phyloP scores from a whole-genome alignment of 2,329 filamentous ascomycete species.

The Lecanoromycetidae sp. region DNA sequence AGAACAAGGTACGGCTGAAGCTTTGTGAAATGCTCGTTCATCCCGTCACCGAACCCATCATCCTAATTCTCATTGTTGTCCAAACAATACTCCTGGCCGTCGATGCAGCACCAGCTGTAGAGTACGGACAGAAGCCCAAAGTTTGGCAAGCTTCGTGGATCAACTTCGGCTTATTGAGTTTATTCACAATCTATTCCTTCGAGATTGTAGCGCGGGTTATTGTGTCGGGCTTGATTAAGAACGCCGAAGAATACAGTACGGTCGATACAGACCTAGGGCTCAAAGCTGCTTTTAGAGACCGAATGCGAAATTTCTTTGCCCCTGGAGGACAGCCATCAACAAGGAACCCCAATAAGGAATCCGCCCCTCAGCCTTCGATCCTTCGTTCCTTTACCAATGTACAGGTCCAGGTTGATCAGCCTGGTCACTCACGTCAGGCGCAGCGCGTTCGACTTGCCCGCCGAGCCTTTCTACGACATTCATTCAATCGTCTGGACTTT shows the following conservation, averaged over 20 bases:
- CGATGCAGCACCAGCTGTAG: conserved; percentile 64
- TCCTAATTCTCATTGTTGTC: conserved; percentile 74
- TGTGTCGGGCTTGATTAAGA: conserved; percentile 86
- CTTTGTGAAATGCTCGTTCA: conserved; percentile 79
- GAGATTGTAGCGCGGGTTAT: conserved; percentile 75
- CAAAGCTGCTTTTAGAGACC: conserved; percentile 59
- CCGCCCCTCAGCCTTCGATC: conserved; percentile 42
- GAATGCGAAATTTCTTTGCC: conserved; percentile 68
- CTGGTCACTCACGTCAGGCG: conserved; percentile 58
- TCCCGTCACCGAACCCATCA: conserved; percentile 72
- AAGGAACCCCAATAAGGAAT: conserved; percentile 36
- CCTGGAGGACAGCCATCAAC: conserved; percentile 62
- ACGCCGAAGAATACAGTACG: conserved; percentile 83
- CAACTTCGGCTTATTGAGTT: conserved; percentile 66
- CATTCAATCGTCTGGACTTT: conserved; percentile 92
- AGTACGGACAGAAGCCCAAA: conserved; percentile 46
- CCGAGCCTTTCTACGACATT: conserved; percentile 83
- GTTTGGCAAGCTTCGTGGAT: conserved; percentile 56
- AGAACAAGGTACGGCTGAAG: conserved; percentile 59
- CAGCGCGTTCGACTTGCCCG: conserved; percentile 77
- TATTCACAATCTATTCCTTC: conserved; percentile 82
- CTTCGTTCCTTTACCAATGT: conserved; percentile 64
- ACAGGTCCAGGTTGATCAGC: conserved; percentile 47
- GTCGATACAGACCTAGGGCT: conserved; percentile 68
- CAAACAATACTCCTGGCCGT: conserved; percentile 82